These are phyloP conservation scores for Marchantia polymorpha DNA, from an alignment of 225 moss, liverwort and hornwort genomes.

Conservation along the genomic window DNA sequence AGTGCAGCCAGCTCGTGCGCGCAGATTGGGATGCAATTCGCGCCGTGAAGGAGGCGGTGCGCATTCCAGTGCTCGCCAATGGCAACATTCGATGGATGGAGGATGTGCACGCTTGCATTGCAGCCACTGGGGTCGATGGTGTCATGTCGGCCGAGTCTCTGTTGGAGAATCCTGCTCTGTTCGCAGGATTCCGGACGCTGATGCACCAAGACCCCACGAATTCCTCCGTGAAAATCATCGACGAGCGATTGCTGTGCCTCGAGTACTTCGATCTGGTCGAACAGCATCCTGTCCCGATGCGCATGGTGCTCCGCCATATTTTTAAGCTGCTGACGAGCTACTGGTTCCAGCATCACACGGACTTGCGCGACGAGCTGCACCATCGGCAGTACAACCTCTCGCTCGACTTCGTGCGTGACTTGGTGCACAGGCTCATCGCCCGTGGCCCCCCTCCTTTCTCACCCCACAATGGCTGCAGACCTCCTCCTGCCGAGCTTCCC, in stretches of 20 bases:
- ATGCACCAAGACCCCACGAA: conserved; percentile 38
- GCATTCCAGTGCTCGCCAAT: conserved; percentile 87
- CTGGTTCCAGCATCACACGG: conserved; percentile 75
- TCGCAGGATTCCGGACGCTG: conserved; percentile 54
- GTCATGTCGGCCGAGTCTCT: conserved; percentile 94
- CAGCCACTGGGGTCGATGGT: conserved; percentile 72
- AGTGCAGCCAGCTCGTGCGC: conserved; percentile 59
- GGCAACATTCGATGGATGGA: conserved; percentile 91
- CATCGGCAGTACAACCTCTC: conserved; percentile 64
- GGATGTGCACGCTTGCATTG: conserved; percentile 78
- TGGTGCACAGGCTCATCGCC: conserved; percentile 64
- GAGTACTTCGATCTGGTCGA: conserved; percentile 89
- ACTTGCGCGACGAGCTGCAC: conserved; percentile 63
- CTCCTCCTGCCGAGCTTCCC: not conserved
- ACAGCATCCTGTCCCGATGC: conserved; percentile 74
- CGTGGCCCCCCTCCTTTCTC: conserved; percentile 24
- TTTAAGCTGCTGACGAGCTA: conserved; percentile 63
- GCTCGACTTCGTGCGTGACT: conserved; percentile 59
- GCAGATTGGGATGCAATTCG: conserved; percentile 92
- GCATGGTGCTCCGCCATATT: conserved; percentile 88
- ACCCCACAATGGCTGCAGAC: conserved; percentile 4
- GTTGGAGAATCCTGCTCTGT: conserved; percentile 94
- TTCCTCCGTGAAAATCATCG: conserved; percentile 24
- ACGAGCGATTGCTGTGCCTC: conserved; percentile 60
- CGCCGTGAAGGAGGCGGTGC: conserved; percentile 71